Evolutionary conservation across 768 basidiomycete species (phyloP).

Genomic region (Paxillus involutus): DNA sequence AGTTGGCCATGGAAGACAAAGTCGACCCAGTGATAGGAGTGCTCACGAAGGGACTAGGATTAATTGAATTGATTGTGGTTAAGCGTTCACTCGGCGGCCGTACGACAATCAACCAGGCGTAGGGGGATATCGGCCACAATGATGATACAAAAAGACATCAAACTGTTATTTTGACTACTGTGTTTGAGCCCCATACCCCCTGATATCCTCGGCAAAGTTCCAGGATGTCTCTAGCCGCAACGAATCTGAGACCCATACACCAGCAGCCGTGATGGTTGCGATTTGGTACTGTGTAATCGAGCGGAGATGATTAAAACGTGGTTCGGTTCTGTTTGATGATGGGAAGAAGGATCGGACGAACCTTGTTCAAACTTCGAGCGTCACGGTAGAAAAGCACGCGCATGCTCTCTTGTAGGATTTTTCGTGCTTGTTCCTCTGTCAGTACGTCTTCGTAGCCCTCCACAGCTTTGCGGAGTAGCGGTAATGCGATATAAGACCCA

Average conservation of each 20-base stretch:
- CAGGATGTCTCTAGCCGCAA: slow-evolving; percentile 76
- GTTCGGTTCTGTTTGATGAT: not conserved
- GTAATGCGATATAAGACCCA: slow-evolving; percentile 90
- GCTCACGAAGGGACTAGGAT: not conserved
- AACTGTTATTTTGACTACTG: slow-evolving; percentile 45
- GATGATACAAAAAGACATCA: not conserved
- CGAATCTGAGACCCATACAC: slow-evolving; percentile 79
- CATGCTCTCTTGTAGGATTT: slow-evolving; percentile 84
- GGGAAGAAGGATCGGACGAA: slow-evolving; percentile 30
- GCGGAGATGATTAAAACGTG: not conserved
- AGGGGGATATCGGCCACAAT: not conserved
- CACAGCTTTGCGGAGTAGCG: slow-evolving; percentile 86
- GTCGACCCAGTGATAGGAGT: not conserved
- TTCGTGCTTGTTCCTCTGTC: slow-evolving; percentile 75
- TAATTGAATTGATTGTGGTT: too few relatives aligned
- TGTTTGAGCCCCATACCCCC: slow-evolving; percentile 90
- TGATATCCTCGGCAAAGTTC: slow-evolving; percentile 89
- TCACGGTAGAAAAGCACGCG: slow-evolving; percentile 95
- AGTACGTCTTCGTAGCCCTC: slow-evolving; percentile 76
- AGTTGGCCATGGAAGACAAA: not conserved
- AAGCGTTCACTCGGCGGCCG: too few relatives aligned
- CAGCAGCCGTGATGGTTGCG: slow-evolving; percentile 78
- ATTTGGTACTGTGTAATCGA: slow-evolving; percentile 79
- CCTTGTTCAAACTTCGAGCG: slow-evolving; percentile 94
- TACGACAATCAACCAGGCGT: too few relatives aligned